Evolutionary conservation across 768 basidiomycete genomes (phyloP), one percentile per base, ranked within the genome.

Genomic region (Hygrocybe punicea): DNA sequence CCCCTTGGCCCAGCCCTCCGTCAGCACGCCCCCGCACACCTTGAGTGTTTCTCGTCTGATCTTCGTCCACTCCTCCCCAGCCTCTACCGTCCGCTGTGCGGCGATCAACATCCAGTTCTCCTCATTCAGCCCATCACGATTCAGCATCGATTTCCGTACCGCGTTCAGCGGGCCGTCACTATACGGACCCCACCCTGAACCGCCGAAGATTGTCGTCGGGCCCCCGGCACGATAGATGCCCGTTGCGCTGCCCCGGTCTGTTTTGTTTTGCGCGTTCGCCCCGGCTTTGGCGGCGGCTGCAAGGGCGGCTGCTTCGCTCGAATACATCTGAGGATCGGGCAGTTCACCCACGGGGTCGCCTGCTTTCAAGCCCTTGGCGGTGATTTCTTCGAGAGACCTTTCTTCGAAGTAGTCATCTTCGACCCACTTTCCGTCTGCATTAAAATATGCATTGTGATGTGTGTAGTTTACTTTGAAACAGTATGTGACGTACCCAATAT

Each of bases 371-470:
- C 93, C 95, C 34, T 85, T 84, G n/a, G 83, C 83, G 3, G 85
- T 81, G 64, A 91, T 89, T 45, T 92, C 89, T 58, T 81, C 84
- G 1, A 86, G 79, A 0, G 83, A 82, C 56, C 89, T 89, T 39
- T 87, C 89, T 71, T 99, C 97, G 72, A 92, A 93, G 69, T 99
- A 99, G 73, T 98, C 97, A 66, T 98, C 97, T 6, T 83, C 82
- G 1, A 98, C 86, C 89, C 94, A 96, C 66, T 83, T 78, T 1
- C 96, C 97, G 55, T 93, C 95, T 97, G 55, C 10, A 56, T 16
- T 42, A 45, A 8, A 53, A 8, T 13, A 17, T 45, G 17, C n/a
- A 17, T 45, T 9, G 14, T 23, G 23, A 19, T 47, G 9, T 23
- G 4, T 19, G 11, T 23, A 47, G 4, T 13, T 19, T 6, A 23